These are phyloP conservation scores for Podospora comata DNA, from an alignment of 495 filamentous ascomycete genomes.

Conservation along the genomic window DNA sequence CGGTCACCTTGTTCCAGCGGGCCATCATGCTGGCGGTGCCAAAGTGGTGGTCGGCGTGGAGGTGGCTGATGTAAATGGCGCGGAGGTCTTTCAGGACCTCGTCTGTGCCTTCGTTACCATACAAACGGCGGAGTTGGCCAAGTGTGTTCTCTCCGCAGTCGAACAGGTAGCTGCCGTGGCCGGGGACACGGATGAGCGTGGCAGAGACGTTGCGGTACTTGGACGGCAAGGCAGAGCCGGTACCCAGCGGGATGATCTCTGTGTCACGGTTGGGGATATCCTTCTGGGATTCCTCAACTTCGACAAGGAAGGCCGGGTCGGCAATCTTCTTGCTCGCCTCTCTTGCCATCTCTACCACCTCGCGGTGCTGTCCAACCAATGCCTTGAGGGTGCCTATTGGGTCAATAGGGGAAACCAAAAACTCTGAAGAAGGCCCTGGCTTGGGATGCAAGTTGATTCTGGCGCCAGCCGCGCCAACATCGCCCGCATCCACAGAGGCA, in stretches of 20 bases:
- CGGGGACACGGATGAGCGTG: constrained; percentile 80
- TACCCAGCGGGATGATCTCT: constrained; percentile 84
- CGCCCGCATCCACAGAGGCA: constrained; percentile 17
- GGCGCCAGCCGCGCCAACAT: constrained; percentile 36
- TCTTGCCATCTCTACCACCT: constrained; percentile 51
- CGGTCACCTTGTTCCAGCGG: constrained; percentile 55
- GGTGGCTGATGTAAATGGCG: constrained; percentile 88
- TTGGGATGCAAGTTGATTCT: constrained; percentile 64
- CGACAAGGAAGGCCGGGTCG: constrained; percentile 37
- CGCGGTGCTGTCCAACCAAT: constrained; percentile 30
- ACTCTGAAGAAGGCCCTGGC: constrained; percentile 50
- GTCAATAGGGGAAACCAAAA: constrained; percentile 53
- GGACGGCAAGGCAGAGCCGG: constrained; percentile 82
- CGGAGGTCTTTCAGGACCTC: constrained; percentile 73
- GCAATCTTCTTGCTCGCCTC: constrained; percentile 44
- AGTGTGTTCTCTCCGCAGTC: constrained; percentile 93
- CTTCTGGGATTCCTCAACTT: constrained; percentile 43
- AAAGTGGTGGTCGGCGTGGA: constrained; percentile 95
- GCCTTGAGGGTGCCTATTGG: constrained; percentile 40
- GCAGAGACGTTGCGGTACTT: constrained; percentile 94
- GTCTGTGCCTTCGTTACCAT: constrained; percentile 57
- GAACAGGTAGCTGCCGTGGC: constrained; percentile 75
- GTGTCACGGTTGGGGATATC: constrained; percentile 66
- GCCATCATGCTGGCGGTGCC: constrained; percentile 76
- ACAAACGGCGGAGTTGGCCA: constrained; percentile 81